Evolutionary conservation across 768 basidiomycete genomes (phyloP).

Genomic region (Chalciporus piperatus): DNA sequence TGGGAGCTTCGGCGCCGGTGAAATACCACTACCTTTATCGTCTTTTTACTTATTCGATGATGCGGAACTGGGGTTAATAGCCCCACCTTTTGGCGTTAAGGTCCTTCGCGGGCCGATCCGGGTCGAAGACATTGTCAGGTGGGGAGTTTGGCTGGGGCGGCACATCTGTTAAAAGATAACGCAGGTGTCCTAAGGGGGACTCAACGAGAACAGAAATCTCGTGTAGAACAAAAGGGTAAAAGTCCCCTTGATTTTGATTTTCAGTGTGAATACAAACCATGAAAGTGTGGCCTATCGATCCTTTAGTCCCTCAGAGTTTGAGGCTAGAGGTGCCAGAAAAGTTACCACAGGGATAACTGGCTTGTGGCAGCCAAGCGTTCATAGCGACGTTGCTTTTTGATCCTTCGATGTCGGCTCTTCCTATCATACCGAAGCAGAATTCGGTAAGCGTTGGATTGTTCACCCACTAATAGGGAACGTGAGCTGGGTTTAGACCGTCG

Average conservation of each 20-base stretch:
- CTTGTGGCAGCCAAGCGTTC: conserved; percentile 82
- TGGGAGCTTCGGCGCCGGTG: conserved; percentile 70
- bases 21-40: conserved; percentile 83
- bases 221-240: conserved; percentile 45
- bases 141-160: conserved; percentile 81
- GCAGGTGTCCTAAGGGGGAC: conserved; percentile 79
- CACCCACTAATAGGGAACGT: conserved; percentile 79
- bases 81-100: conserved; percentile 71
- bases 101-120: conserved; percentile 64
- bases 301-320: conserved; percentile 77
- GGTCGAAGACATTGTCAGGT: conserved; percentile 77
- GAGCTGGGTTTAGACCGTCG: conserved; percentile 82
- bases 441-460: conserved; percentile 80
- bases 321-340: conserved; percentile 81
- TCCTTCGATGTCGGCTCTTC: conserved; percentile 81
- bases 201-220: conserved; percentile 80
- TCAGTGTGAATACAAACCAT: conserved; percentile 80
- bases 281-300: conserved; percentile 84
- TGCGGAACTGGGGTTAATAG: conserved; percentile 66
- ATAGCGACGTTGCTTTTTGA: conserved; percentile 83
- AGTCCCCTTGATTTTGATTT: conserved; percentile 71
- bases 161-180: conserved; percentile 80
- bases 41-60: conserved; percentile 80
- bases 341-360: conserved; percentile 78
- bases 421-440: conserved; percentile 81